A percentile compares a stretch with the other conserved stretches of the same genome.
Evolutionary conservation across 192 early-diverging fungal species (phyloP).

Genomic region (Rhizophagus sp.): DNA sequence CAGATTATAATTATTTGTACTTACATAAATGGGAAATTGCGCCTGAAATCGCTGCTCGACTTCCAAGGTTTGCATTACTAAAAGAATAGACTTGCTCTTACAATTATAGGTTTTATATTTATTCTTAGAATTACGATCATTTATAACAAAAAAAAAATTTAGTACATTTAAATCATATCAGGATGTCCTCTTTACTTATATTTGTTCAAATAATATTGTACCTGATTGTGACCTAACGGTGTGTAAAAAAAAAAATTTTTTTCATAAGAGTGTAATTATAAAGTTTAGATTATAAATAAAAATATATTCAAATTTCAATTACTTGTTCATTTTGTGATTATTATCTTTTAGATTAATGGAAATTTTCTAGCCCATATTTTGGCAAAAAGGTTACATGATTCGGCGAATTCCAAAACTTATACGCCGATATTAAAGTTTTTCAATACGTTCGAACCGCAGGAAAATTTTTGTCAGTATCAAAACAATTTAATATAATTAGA

Average conservation of each 20-base stretch:
- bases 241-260: not conserved
- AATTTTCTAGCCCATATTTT: slow-evolving; percentile 1
- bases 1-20: not conserved
- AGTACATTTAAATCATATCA: not conserved
- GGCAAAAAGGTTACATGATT: not conserved
- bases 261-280: not conserved
- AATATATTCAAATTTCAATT: not conserved
- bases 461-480: not conserved
- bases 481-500: not conserved
- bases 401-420: not conserved
- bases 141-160: not conserved
- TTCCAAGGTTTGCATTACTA: not conserved
- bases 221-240: slow-evolving; percentile 10
- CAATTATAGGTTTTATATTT: not conserved
- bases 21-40: not conserved
- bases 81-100: not conserved
- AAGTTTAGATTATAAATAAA: not conserved
- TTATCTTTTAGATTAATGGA: not conserved
- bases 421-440: slow-evolving; percentile 17
- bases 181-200: slow-evolving; percentile 9
- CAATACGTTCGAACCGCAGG: not conserved
- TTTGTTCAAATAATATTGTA: slow-evolving; percentile 11
- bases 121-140: not conserved
- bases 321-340: not conserved
- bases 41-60: not conserved